phyloP scores from a whole-genome alignment of 108 stramenopile genomes.

The Cyclostephanos invisitatus region DNA sequence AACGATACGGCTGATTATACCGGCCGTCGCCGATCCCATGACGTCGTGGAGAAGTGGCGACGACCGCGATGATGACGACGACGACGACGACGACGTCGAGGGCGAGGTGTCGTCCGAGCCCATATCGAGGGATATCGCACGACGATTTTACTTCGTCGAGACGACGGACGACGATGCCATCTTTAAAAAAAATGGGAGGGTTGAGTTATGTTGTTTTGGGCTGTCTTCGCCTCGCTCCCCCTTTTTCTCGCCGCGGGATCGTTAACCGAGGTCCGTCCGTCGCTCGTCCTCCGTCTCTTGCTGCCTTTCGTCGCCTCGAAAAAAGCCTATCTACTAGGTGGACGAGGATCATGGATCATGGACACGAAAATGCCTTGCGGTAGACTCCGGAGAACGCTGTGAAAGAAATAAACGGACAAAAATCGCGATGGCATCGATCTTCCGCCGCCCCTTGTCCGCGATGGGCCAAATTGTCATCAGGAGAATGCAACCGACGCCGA shows the following conservation, averaged over 20 bases:
- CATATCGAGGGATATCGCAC: conserved; percentile 7
- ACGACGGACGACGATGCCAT: too few relatives aligned
- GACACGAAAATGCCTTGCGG: neutral
- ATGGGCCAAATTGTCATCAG: conserved; percentile 15
- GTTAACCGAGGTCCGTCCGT: neutral
- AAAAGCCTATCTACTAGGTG: too few relatives aligned
- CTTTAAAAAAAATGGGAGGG: too few relatives aligned
- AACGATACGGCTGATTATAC: conserved; percentile 65
- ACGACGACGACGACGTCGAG: conserved; percentile 1
- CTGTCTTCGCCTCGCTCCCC: too few relatives aligned
- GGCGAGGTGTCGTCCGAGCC: neutral
- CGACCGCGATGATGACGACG: conserved; percentile 6
- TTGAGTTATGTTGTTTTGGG: too few relatives aligned
- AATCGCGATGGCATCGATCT: conserved; percentile 12
- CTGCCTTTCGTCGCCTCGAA: too few relatives aligned
- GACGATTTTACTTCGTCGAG: too few relatives aligned
- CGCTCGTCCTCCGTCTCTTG: neutral
- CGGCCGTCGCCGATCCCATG: conserved; percentile 75
- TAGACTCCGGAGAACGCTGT: neutral
- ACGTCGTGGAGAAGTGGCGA: conserved; percentile 45
- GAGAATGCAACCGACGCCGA: conserved; percentile 8
- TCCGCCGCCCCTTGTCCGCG: conserved; percentile 40
- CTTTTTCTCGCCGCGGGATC: too few relatives aligned
- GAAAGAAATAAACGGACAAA: neutral
- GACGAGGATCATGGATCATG: neutral